Evolutionary conservation across 352 stramenopile genomes (phyloP).

Genomic region (Phytopythium delawarense): DNA sequence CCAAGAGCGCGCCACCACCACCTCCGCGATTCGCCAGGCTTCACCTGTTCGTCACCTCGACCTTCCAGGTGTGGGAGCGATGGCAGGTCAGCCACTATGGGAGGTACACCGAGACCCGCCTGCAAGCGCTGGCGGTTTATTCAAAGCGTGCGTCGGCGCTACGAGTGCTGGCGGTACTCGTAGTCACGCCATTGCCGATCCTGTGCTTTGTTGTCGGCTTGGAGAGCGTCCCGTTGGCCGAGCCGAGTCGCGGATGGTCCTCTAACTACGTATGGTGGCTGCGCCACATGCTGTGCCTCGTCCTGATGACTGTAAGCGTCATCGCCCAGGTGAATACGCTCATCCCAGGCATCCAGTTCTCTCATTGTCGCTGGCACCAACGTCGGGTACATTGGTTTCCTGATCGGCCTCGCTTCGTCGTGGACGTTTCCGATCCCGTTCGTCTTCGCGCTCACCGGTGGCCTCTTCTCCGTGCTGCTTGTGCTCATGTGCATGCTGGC

Average conservation of each 20-base stretch:
- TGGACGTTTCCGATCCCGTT: slow-evolving; percentile 26
- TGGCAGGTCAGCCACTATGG: slow-evolving; percentile 6
- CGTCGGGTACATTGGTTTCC: slow-evolving; percentile 16
- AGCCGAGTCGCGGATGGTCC: background rate
- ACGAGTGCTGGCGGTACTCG: background rate
- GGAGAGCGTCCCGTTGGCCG: slow-evolving; percentile 1
- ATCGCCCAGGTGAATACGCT: slow-evolving; percentile 4
- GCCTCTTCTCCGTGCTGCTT: slow-evolving; percentile 12
- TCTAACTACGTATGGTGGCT: slow-evolving; percentile 6
- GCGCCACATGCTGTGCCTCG: slow-evolving; percentile 2
- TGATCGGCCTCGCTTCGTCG: slow-evolving; percentile 12
- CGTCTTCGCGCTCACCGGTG: slow-evolving; percentile 18
- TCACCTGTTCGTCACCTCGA: background rate
- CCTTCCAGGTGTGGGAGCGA: slow-evolving; percentile 1
- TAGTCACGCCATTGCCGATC: slow-evolving; percentile 1
- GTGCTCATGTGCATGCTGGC: slow-evolving; percentile 7
- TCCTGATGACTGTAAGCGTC: background rate
- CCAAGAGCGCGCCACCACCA: background rate
- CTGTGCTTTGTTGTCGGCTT: slow-evolving; percentile 3
- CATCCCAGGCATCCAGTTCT: background rate
- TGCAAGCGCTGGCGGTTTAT: background rate
- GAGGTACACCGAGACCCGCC: slow-evolving; percentile 1
- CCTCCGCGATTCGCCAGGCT: background rate
- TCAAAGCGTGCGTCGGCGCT: background rate
- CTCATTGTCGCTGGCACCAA: background rate